Percentiles rank a stretch among this genome's conserved stretches.
phyloP scores from a whole-genome alignment of 106 monocot species.

The Posidonia australis region DNA sequence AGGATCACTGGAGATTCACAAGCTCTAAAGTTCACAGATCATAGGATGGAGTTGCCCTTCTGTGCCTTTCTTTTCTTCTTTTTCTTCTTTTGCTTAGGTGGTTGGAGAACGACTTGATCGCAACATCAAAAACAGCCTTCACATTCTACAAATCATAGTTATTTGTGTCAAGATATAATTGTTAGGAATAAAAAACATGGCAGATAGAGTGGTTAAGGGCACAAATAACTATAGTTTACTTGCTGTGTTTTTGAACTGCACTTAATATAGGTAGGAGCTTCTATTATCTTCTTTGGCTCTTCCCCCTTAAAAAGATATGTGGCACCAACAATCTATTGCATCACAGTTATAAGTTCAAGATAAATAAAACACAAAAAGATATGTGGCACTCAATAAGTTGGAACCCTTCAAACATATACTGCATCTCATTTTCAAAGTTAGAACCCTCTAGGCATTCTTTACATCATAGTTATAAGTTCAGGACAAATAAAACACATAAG shows the following conservation, averaged over 20 bases:
- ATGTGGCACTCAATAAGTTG: neutral
- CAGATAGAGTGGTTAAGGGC: neutral
- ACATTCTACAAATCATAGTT: slow-evolving; percentile 37
- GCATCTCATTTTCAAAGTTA: too few species aligned
- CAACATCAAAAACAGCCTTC: slow-evolving; percentile 56
- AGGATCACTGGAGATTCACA: neutral
- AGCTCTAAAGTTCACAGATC: slow-evolving; percentile 2
- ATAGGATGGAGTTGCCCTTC: slow-evolving; percentile 32
- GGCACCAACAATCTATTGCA: neutral
- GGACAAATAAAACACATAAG: too few species aligned
- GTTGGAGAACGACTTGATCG: slow-evolving; percentile 50
- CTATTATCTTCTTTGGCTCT: slow-evolving; percentile 8
- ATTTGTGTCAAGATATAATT: neutral
- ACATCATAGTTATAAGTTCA: too few species aligned
- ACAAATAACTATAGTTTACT: neutral
- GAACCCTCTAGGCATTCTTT: too few species aligned
- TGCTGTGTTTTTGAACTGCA: slow-evolving; percentile 21
- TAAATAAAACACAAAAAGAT: too few species aligned
- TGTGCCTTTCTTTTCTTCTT: slow-evolving; percentile 16
- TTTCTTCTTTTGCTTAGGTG: slow-evolving; percentile 41
- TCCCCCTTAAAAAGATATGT: slow-evolving; percentile 6
- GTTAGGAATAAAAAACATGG: neutral
- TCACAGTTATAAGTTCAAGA: too few species aligned
- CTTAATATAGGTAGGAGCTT: slow-evolving; percentile 10
- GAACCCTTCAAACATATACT: neutral